Base-by-base conservation (phyloP, 2,329 filamentous ascomycete species). In the Graphilbum fragrans region DNA sequence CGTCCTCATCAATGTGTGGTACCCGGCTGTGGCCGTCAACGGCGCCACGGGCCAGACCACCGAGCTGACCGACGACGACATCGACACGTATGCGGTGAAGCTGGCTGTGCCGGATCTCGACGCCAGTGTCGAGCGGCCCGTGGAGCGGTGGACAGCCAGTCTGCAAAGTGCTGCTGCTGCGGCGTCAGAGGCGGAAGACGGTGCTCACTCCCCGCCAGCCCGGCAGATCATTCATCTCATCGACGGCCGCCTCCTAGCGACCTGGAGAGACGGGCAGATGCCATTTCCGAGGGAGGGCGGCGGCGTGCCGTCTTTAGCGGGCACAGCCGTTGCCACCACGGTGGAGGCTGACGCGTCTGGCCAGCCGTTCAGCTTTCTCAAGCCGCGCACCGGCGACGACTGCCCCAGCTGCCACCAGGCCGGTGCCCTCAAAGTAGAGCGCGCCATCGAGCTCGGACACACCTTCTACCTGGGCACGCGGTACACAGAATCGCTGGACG, bases 381-480 rank as follows among this genome's bases (percentile, higher is more conserved):
- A 74, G 44, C 73, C 82, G 17, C 65, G 65, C 37, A 61, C 77
- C 35, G 84, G 82, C 12, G 86, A 93, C 53, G 51, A 59, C 11
- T 98, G 92, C 52, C 77, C 84, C 0, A 66, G 70, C 32, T 98
- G 92, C 56, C 54, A 62, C 0, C 53, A 66, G 0, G 18, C 19
- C 16, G 82, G 82, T 0, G 64, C 58, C 2, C 65, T 96, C 19
- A 67, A 66, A 35, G 67, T 83, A 3, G 72, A 82, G 43, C 80
- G 74, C 47, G 85, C 87, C 8, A 80, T 96, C 38, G 92, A 98
- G 61, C 70, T 96, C 16, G 92, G 86, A 1, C 92, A 98, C 59
- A 96, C 92, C 0, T 98, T 98, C 62, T 80, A 93, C 58, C 77
- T 98, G 2, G 88, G 90, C 11, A 88, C 85, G 2, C 77, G 88